These are phyloP conservation scores for Candida peoriensis DNA, from an alignment of 805 yeast genomes.

Conservation along the genomic window DNA sequence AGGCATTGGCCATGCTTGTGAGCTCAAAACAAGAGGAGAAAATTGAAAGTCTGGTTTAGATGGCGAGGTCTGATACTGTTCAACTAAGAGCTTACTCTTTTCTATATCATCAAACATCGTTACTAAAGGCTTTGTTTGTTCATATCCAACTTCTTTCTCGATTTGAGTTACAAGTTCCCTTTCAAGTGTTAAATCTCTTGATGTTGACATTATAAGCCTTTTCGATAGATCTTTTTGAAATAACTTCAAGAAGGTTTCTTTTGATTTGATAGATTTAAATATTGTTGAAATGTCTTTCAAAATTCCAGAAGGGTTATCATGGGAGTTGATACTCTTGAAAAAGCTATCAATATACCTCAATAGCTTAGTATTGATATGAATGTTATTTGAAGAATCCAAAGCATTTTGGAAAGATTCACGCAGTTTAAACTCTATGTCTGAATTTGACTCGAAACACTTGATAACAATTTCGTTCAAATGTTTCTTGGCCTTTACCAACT, in stretches of 20 bases:
- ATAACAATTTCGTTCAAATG: constrained; percentile 6
- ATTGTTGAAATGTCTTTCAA: constrained; percentile 13
- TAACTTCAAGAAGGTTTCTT: constrained; percentile 15
- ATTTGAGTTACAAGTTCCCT: constrained; percentile 5
- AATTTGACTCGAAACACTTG: constrained; percentile 8
- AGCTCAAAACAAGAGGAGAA: constrained; percentile 16
- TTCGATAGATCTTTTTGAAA: constrained; percentile 20
- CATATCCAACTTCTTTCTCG: constrained; percentile 14
- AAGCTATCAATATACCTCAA: constrained; percentile 17
- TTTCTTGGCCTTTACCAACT: constrained; percentile 16
- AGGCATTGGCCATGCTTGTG: constrained; percentile 17
- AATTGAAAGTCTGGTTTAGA: constrained; percentile 7
- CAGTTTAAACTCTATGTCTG: constrained; percentile 14
- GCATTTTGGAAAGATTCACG: constrained; percentile 19
- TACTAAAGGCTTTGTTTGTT: constrained; percentile 8
- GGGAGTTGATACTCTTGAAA: constrained; percentile 7
- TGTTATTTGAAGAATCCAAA: constrained; percentile 3
- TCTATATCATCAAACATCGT: constrained; percentile 19
- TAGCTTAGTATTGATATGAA: constrained; percentile 10
- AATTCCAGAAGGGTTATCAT: constrained; percentile 1
- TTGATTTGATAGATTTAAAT: constrained; percentile 19
- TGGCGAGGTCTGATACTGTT: background rate
- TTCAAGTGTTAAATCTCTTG: constrained; percentile 11
- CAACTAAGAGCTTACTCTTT: constrained; percentile 1
- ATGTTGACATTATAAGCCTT: constrained; percentile 12